phyloP scores from a whole-genome alignment of 75 land plant genomes.

The Pinus taeda region DNA sequence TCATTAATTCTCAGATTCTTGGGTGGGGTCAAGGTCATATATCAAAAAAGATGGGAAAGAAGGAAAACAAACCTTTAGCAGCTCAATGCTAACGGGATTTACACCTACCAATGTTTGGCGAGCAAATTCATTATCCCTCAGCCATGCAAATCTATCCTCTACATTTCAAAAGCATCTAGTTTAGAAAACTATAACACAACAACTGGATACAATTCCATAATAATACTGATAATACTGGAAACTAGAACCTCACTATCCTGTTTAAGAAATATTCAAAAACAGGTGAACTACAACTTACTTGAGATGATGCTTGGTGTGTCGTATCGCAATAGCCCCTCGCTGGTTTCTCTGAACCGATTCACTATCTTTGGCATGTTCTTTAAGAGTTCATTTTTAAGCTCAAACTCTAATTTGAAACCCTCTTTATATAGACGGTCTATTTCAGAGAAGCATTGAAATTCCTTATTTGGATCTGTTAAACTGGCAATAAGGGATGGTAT shows the following conservation, averaged over 20 bases:
- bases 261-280: background rate
- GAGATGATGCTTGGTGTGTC: constrained; percentile 58
- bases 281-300: constrained; percentile 36
- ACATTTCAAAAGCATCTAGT: constrained; percentile 14
- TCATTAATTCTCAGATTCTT: background rate
- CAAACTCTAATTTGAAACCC: constrained; percentile 42
- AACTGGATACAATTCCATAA: background rate
- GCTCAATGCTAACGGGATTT: constrained; percentile 68
- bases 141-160: constrained; percentile 86
- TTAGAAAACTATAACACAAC: background rate
- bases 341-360: constrained; percentile 36
- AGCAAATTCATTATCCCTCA: constrained; percentile 81
- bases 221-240: background rate
- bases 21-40: background rate
- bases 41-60: background rate
- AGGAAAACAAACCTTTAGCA: constrained; percentile 27
- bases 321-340: constrained; percentile 45
- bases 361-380: constrained; percentile 43
- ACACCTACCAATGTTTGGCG: constrained; percentile 77
- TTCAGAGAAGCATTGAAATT: constrained; percentile 61
- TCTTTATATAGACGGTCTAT: constrained; percentile 72
- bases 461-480: constrained; percentile 46
- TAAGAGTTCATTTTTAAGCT: constrained; percentile 38
- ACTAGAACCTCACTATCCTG: background rate
- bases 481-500: constrained; percentile 54